Percentiles rank a stretch among this genome's conserved stretches.
Conservation (phyloP, 2,329 filamentous ascomycete genomes). For the Cladophialophora carrionii region DNA sequence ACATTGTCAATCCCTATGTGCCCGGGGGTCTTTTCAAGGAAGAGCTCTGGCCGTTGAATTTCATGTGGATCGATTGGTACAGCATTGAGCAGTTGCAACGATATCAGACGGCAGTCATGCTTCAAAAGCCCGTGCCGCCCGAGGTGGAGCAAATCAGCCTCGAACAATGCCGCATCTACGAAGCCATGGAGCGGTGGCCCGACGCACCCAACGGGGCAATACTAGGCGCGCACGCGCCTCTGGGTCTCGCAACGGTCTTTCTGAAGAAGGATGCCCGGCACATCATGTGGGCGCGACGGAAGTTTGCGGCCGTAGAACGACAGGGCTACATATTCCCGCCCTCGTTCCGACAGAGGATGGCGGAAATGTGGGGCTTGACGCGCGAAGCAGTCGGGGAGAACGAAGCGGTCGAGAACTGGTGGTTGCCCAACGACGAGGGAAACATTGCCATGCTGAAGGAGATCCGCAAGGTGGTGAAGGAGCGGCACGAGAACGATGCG, state of each 20-base stretch:
- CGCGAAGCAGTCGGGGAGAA: constrained; percentile 50
- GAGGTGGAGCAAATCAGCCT: constrained; percentile 67
- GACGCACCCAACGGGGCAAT: constrained; percentile 70
- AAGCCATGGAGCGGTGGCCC: constrained; percentile 74
- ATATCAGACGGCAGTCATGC: constrained; percentile 67
- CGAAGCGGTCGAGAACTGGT: constrained; percentile 76
- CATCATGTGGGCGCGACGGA: constrained; percentile 76
- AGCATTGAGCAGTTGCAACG: constrained; percentile 79
- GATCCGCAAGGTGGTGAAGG: constrained; percentile 79
- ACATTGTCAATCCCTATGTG: constrained; percentile 74
- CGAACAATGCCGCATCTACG: constrained; percentile 75
- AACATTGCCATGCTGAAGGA: constrained; percentile 73
- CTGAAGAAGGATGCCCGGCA: constrained; percentile 74
- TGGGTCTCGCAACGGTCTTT: constrained; percentile 77
- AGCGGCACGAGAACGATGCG: constrained; percentile 59
- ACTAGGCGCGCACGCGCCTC: constrained; percentile 71
- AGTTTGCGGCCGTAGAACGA: constrained; percentile 76
- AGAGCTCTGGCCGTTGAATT: constrained; percentile 73
- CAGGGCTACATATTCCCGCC: constrained; percentile 80
- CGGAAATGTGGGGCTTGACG: constrained; percentile 64
- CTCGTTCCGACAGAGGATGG: constrained; percentile 73
- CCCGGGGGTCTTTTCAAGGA: constrained; percentile 71
- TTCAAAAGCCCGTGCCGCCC: constrained; percentile 55
- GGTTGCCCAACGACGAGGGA: constrained; percentile 81
- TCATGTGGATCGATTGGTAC: constrained; percentile 75